Base-by-base conservation (phyloP, 345 rosid genomes). In the Turnera subulata region DNA sequence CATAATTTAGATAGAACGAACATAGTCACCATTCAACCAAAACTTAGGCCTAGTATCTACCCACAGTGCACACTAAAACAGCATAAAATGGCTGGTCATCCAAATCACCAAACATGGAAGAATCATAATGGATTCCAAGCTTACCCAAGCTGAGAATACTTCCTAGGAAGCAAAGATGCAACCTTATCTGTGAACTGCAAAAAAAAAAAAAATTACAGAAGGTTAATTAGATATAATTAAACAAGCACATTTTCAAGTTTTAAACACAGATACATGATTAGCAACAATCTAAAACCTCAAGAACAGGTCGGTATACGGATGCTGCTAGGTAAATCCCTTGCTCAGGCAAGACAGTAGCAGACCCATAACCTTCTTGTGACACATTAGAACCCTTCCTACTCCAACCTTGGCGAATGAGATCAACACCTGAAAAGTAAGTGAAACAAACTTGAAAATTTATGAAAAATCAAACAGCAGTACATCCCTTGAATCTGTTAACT, bases 261-360 rank as follows among this genome's bases (percentile, higher is more conserved):
- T 29, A 18, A 46, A 61, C 38, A 62, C 25, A 52, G 49, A 44
- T 18, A 29, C 50, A 22, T 33, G 44, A 18, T 11, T 12, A 7
- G 4, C 21, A 48, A 4, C 46, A 63, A n/a, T 47, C 50, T 58
- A 78, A 66, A 74, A 93, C 99, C 99, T 87, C 84, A 66, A 87
- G 84, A 58, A 93, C 96, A 65, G 97, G 97, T 43, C 99, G 85
- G 72, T 93, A 90, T 55, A 90, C 61, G 58, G 97, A 87, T 57
- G 99, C 99, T 17, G 92, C 96, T 46, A 93, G 84, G 77, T 93
- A 93, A 72, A 93, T 84, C 73, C 99, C 99, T 78, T 85, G 99
- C 79, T 93, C 97, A 70, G 97, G 97, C 75, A 90, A 82, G 71
- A 93, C 82, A 63, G 99, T 75, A 37, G 97, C 88, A 82, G 99